Evolutionary conservation across 257 asterid species (phyloP), one percentile per base, ranked within the genome.

Genomic region (Gentiana macrophylla): DNA sequence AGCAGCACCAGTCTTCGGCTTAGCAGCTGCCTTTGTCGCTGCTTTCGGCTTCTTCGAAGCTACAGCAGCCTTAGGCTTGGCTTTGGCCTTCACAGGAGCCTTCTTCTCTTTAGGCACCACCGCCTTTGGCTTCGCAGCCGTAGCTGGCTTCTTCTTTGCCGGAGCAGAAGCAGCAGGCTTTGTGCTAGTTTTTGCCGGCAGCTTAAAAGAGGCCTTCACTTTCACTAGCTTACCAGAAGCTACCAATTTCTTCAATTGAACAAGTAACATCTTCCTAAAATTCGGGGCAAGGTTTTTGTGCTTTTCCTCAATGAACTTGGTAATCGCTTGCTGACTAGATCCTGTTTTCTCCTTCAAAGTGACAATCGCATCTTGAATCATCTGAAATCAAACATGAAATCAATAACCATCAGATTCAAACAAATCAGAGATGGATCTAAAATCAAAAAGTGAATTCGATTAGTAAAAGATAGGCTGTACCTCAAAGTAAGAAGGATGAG

Each of bases 401-500:
- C 55, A 6, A 9, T 5, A 46, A 53, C 50, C 32, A 4, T 67
- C 72, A 72, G 65, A 73, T 47, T 64, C 32, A 60, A 57, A 36
- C 32, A 60, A 57, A 36, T 5, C 2, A 12, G 0, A 38, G 52
- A 10, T 0, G 0, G 10, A 55, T 41, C 10, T 2, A 7, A 8
- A 43, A 55, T 33, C 49, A 5, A 46, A 47, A 49, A 10, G 5
- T 1, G 6, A 5, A 48, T 12, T 11, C 32, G 12, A 60, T 8
- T 5, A 32, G 13, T 47, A 47, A 13, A 35, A 6, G 15, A 4
- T 8, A 4, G 2, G 8, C 43, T 10, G 35, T 74, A 80, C 97
- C 91, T 84, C 97, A 15, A 82, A 78, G 77, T 88, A 84, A 12
- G 95, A 73, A 11, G 97, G 97, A 55, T 88, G 97, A 43, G 77